Evolutionary conservation across 306 rosid genomes (phyloP).

Genomic region (Betula pendula): DNA sequence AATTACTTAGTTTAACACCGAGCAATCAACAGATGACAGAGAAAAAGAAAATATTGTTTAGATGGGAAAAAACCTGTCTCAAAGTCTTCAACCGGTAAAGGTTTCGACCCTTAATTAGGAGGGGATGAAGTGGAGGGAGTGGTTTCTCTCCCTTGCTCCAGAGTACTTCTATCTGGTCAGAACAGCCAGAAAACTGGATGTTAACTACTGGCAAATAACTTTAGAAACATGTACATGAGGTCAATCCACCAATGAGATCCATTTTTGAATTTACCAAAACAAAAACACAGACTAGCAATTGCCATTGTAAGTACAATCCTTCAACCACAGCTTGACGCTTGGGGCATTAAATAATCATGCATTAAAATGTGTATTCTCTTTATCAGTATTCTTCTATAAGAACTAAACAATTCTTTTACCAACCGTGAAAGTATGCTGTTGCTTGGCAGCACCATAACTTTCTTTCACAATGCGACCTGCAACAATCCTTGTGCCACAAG

Average conservation of each 20-base stretch:
- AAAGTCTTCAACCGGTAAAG: constrained; percentile 79
- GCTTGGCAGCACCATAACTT: constrained; percentile 88
- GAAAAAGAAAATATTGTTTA: constrained; percentile 17
- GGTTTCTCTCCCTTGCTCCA: constrained; percentile 96
- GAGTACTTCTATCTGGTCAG: constrained; percentile 76
- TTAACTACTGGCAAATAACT: constrained; percentile 18
- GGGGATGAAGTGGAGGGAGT: constrained; percentile 78
- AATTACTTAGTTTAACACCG: constrained; percentile 18
- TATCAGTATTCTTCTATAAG: neutral
- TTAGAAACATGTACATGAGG: constrained; percentile 8
- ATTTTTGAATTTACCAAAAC: neutral
- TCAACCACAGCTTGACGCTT: neutral
- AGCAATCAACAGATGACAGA: constrained; percentile 9
- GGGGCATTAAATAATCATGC: neutral
- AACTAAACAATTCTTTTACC: constrained; percentile 32
- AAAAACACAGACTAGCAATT: neutral
- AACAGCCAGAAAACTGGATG: constrained; percentile 13
- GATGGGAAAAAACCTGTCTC: constrained; percentile 67
- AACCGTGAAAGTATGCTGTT: constrained; percentile 90
- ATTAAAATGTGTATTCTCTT: neutral
- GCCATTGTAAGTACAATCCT: neutral
- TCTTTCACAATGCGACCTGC: constrained; percentile 91
- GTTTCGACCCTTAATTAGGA: constrained; percentile 86
- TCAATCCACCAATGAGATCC: neutral
- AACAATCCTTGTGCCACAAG: constrained; percentile 71